Evolutionary conservation across 225 moss, liverwort and hornwort genomes (phyloP).

Genomic region (Straminergon stramineum): DNA sequence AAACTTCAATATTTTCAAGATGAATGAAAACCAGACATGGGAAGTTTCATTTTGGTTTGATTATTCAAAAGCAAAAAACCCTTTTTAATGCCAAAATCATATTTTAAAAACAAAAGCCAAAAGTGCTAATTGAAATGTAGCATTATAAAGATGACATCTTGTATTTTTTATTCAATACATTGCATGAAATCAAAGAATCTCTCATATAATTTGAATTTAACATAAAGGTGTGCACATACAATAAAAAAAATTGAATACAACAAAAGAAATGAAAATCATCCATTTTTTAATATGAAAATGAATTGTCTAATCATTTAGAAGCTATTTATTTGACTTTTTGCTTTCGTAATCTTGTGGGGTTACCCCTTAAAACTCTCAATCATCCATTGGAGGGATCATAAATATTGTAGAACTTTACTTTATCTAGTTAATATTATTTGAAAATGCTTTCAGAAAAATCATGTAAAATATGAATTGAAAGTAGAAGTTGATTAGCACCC

Average conservation of each 20-base stretch:
- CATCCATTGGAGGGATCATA: accelerated
- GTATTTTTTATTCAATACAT: background rate
- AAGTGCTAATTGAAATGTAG: background rate
- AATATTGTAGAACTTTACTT: background rate
- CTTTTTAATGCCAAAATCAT: background rate
- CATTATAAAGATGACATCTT: background rate
- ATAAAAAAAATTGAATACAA: no score
- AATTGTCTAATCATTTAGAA: background rate
- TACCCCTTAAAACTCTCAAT: background rate
- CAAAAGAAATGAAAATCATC: background rate
- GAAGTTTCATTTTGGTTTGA: no score
- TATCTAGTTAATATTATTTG: background rate
- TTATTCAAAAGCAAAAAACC: background rate
- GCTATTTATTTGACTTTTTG: background rate
- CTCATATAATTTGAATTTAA: background rate
- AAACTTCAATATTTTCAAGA: background rate
- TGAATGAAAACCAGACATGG: no score
- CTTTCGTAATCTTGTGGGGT: background rate
- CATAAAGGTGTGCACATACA: background rate
- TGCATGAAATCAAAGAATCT: background rate
- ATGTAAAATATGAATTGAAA: background rate
- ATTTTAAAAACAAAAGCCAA: background rate
- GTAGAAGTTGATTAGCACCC: background rate
- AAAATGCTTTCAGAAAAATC: background rate
- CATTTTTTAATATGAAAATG: background rate